These are phyloP conservation scores for Fusarium mundagurra DNA, from an alignment of 2,329 filamentous ascomycete genomes.

Conservation along the genomic window DNA sequence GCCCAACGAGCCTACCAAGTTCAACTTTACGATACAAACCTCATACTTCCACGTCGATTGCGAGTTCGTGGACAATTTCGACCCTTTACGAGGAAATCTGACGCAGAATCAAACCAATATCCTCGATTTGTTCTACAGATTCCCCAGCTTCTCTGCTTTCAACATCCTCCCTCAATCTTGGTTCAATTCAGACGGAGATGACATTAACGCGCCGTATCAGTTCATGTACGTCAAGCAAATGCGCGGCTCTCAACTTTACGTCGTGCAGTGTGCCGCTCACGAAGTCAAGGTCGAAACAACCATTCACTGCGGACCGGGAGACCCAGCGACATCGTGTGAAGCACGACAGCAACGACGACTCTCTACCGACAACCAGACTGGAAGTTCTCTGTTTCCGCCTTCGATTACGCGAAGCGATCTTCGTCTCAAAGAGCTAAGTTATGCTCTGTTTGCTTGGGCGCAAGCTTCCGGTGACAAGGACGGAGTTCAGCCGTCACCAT, in stretches of 20 bases:
- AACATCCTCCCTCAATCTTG: background rate
- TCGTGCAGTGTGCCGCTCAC: background rate
- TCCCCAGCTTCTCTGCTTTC: background rate
- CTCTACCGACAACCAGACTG: background rate
- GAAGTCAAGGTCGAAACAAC: background rate
- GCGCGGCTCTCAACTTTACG: background rate
- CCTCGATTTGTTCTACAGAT: background rate
- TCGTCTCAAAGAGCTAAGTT: background rate
- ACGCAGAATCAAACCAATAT: background rate
- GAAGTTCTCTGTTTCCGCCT: background rate
- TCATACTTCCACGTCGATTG: background rate
- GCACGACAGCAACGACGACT: background rate
- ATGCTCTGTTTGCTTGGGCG: background rate
- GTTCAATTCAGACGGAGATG: background rate
- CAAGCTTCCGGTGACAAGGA: background rate
- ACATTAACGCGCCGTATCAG: background rate
- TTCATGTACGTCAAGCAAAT: background rate
- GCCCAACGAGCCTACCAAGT: background rate
- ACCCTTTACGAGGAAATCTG: background rate
- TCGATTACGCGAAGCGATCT: background rate
- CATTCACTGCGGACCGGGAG: background rate
- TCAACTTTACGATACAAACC: background rate
- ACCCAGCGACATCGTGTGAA: background rate
- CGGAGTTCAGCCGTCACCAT: background rate
- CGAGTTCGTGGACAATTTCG: background rate